Percentiles rank a stretch among this genome's conserved stretches.
phyloP scores from a whole-genome alignment of 257 asterid genomes.

The Solanum clarkiae region DNA sequence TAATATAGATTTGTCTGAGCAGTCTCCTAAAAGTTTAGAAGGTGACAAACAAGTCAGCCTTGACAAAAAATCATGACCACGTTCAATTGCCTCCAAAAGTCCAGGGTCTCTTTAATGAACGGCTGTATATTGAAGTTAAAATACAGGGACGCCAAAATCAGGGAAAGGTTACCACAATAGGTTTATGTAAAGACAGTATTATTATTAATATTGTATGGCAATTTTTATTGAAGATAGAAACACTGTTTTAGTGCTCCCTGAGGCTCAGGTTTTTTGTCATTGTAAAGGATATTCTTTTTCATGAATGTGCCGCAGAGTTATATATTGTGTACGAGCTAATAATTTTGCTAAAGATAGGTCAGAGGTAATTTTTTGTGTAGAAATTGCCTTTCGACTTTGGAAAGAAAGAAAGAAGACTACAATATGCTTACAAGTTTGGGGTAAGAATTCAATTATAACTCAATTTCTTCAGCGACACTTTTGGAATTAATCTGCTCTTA shows the following conservation, averaged over 20 bases:
- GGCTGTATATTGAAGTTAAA: background rate
- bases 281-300: background rate
- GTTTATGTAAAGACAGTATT: background rate
- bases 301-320: background rate
- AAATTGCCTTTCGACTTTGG: background rate
- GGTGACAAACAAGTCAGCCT: background rate
- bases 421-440: background rate
- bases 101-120: background rate
- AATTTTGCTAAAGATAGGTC: background rate
- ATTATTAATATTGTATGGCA: background rate
- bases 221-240: background rate
- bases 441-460: background rate
- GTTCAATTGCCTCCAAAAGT: background rate
- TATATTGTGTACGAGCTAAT: background rate
- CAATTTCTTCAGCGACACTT: background rate
- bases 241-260: background rate
- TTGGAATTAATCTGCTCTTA: background rate
- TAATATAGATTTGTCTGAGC: background rate
- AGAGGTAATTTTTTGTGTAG: background rate
- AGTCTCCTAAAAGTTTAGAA: background rate
- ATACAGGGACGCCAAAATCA: background rate
- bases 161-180: background rate
- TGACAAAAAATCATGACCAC: background rate
- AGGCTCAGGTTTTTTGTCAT: background rate
- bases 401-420: background rate